Evolutionary conservation across 805 yeast species (phyloP).

Genomic region (Pichia insulana): DNA sequence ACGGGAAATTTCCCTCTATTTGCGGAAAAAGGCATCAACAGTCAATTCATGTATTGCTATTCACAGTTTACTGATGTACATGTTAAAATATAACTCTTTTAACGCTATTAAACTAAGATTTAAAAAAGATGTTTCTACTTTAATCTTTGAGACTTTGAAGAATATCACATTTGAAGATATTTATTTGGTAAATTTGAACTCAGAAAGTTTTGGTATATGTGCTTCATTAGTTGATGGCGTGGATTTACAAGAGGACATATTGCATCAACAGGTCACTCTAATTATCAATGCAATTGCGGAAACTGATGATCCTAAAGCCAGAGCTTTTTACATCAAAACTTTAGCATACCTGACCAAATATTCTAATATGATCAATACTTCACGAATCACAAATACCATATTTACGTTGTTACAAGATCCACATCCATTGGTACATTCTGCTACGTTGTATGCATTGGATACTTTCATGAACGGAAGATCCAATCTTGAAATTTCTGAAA

Average conservation of each 20-base stretch:
- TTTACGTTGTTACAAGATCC: slow-evolving; percentile 64
- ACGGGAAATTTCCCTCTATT: slow-evolving; percentile 8
- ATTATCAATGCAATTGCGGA: slow-evolving; percentile 58
- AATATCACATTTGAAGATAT: slow-evolving; percentile 18
- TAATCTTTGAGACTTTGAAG: slow-evolving; percentile 24
- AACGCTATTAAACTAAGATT: slow-evolving; percentile 13
- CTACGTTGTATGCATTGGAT: slow-evolving; percentile 55
- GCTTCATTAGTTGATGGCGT: slow-evolving; percentile 19
- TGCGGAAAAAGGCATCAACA: slow-evolving; percentile 38
- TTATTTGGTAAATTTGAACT: slow-evolving; percentile 20
- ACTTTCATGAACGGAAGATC: slow-evolving; percentile 47
- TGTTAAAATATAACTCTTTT: slow-evolving; percentile 17
- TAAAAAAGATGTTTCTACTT: slow-evolving; percentile 15
- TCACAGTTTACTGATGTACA: slow-evolving; percentile 37
- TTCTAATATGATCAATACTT: slow-evolving; percentile 27
- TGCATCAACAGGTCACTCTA: slow-evolving; percentile 38
- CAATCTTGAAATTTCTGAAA: slow-evolving; percentile 20
- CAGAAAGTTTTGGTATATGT: slow-evolving; percentile 27
- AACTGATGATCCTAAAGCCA: slow-evolving; percentile 51
- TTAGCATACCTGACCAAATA: slow-evolving; percentile 27
- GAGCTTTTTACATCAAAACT: slow-evolving; percentile 50
- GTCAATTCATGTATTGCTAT: slow-evolving; percentile 60
- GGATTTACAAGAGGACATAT: slow-evolving; percentile 15
- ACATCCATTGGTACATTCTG: slow-evolving; percentile 73
- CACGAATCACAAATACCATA: slow-evolving; percentile 46